Percentiles rank a stretch among this genome's conserved stretches.
Conservation (phyloP, 176 grass and related monocot genomes). For the Dactylis glomerata region DNA sequence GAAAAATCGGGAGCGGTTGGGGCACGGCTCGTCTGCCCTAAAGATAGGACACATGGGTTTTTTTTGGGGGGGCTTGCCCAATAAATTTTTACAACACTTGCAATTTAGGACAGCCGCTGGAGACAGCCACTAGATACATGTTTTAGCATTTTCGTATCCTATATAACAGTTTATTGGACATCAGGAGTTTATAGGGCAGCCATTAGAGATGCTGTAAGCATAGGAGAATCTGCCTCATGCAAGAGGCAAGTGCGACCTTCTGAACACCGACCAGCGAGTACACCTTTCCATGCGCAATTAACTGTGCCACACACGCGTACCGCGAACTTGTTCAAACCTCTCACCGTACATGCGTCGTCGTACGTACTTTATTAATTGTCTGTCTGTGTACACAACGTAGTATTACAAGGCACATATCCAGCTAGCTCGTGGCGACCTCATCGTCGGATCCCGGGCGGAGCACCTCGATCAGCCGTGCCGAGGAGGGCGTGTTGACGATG, state of each 20-base stretch:
- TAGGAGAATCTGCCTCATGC: too few relatives aligned
- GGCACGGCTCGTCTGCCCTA: too few relatives aligned
- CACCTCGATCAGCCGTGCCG: not conserved
- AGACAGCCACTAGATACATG: too few relatives aligned
- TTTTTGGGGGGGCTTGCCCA: too few relatives aligned
- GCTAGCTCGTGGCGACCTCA: constrained; percentile 9
- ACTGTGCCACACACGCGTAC: not conserved
- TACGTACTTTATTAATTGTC: not conserved
- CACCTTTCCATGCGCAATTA: not conserved
- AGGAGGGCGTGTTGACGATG: constrained; percentile 15
- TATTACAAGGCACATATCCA: not conserved
- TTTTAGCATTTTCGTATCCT: too few relatives aligned
- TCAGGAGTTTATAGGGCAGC: too few relatives aligned
- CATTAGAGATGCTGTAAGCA: too few relatives aligned
- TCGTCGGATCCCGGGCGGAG: not conserved
- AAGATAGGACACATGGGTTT: too few relatives aligned
- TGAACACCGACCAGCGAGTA: not conserved
- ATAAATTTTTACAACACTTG: too few relatives aligned
- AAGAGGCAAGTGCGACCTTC: not conserved
- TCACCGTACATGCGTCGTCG: not conserved
- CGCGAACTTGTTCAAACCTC: not conserved
- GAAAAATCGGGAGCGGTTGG: too few relatives aligned
- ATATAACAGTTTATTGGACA: too few relatives aligned
- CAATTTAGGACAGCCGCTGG: too few relatives aligned
- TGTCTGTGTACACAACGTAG: not conserved